Conservation (phyloP, 768 basidiomycete genomes). For the Pleurotus pulmonarius region DNA sequence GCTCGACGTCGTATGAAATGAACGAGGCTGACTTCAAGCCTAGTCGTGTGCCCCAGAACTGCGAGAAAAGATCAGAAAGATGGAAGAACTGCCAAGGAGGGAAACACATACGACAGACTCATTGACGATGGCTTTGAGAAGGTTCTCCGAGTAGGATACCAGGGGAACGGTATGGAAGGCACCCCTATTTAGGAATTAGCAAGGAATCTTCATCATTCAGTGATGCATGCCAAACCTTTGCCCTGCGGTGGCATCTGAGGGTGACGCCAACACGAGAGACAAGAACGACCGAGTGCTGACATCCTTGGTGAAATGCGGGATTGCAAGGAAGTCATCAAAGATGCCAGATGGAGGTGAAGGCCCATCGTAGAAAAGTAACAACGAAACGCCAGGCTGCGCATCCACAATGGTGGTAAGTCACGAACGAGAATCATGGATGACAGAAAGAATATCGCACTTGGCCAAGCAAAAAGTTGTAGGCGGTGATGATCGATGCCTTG, state of each 20-base stretch:
- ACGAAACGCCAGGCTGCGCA: conserved; percentile 21
- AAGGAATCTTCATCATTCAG: conserved; percentile 3
- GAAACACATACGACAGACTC: conserved; percentile 33
- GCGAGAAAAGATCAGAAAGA: too few species aligned
- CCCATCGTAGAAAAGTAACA: conserved; percentile 55
- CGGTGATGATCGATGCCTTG: conserved; percentile 46
- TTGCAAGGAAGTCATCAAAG: conserved; percentile 48
- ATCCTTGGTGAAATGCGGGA: conserved; percentile 34
- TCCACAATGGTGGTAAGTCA: too few species aligned
- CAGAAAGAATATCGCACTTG: conserved; percentile 6
- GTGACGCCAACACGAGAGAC: conserved; percentile 34
- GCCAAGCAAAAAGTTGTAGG: conserved; percentile 34
- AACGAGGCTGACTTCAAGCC: conserved; percentile 22
- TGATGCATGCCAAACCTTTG: conserved; percentile 14
- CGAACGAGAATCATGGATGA: too few species aligned
- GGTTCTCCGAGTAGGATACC: conserved; percentile 24
- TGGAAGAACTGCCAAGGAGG: too few species aligned
- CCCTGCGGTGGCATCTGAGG: conserved; percentile 28
- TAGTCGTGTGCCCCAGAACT: conserved; percentile 43
- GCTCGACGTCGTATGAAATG: conserved; percentile 49
- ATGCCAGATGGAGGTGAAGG: conserved; percentile 45
- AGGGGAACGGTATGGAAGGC: conserved; percentile 42
- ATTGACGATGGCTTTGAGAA: conserved; percentile 39
- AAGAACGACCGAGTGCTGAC: conserved; percentile 36
- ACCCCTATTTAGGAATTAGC: conserved; percentile 16